Evolutionary conservation across 768 basidiomycete genomes (phyloP).

Genomic region (Exidia glandulosa): DNA sequence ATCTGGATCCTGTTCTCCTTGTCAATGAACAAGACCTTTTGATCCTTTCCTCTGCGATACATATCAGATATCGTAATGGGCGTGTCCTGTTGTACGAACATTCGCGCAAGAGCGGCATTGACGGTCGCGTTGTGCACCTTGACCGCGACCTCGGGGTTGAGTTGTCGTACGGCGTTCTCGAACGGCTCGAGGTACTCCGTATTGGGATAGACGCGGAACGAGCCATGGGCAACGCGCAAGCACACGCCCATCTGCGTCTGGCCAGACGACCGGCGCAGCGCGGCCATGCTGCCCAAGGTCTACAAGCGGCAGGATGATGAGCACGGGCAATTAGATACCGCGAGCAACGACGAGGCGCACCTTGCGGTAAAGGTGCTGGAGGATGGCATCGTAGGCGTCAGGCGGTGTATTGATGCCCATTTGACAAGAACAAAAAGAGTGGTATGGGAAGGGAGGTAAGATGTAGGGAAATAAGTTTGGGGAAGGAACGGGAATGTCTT

Average conservation of each 20-base stretch:
- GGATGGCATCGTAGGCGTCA: not conserved
- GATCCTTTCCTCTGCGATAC: not conserved
- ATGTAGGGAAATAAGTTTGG: not conserved
- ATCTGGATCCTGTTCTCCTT: slow-evolving; percentile 1
- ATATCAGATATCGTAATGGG: not conserved
- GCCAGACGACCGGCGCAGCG: not conserved
- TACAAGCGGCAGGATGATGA: not conserved
- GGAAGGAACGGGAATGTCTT: not conserved
- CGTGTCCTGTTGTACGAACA: not conserved
- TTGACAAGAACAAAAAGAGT: not conserved
- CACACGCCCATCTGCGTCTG: slow-evolving; percentile 1
- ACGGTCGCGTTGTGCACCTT: slow-evolving; percentile 1
- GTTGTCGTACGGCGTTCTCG: not conserved
- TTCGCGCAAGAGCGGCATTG: not conserved
- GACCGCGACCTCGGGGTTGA: slow-evolving; percentile 5
- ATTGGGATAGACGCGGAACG: slow-evolving; percentile 3
- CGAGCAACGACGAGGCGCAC: not conserved
- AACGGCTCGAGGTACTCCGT: slow-evolving; percentile 3
- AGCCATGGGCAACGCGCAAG: not conserved
- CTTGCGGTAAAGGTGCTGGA: not conserved
- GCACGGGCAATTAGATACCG: not conserved
- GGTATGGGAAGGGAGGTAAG: not conserved
- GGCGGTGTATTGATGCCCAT: not conserved
- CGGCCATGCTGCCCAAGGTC: not conserved
- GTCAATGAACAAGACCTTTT: not conserved